Conservation (phyloP, 1,284 basidiomycete species). For the Tylopilus orsonianus region DNA sequence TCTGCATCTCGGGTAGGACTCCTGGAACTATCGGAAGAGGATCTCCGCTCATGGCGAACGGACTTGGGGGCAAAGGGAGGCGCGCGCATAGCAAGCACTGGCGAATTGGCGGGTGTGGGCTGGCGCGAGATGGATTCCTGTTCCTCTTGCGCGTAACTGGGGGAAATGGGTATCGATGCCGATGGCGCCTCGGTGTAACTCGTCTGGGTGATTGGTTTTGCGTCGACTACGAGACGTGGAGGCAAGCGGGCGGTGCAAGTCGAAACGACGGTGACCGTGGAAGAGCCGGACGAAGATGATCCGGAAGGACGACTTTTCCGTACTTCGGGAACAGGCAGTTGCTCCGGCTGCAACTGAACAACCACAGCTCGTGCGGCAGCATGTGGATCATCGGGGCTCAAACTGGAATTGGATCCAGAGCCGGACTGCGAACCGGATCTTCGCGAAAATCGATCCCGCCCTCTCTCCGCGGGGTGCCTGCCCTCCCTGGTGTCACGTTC, state of each 20-base stretch:
- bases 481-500: conserved; percentile 32
- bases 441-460: conserved; percentile 44
- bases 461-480: conserved; percentile 35
- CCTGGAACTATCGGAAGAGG: conserved; percentile 23
- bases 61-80: conserved; percentile 8
- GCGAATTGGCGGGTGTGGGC: conserved; percentile 37
- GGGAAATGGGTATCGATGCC: conserved; percentile 24
- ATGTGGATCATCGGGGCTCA: conserved; percentile 44
- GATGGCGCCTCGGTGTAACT: conserved; percentile 21
- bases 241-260: conserved; percentile 18
- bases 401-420: conserved; percentile 40
- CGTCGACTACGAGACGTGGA: conserved; percentile 31
- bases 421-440: conserved; percentile 36
- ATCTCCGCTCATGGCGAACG: conserved; percentile 30
- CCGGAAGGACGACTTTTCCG: conserved; percentile 16
- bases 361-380: conserved; percentile 11
- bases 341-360: conserved; percentile 8
- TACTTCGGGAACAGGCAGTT: conserved; percentile 8
- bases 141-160: conserved; percentile 28
- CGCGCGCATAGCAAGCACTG: conserved; percentile 23
- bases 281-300: conserved; percentile 32
- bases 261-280: conserved; percentile 14
- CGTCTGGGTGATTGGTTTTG: conserved; percentile 31
- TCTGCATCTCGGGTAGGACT: conserved; percentile 29
- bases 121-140: conserved; percentile 29